A percentile compares a stretch with the other conserved stretches of the same genome.
These are phyloP conservation scores for Mucor piriformis DNA, from an alignment of 371 early-diverging fungal genomes.

Conservation along the genomic window DNA sequence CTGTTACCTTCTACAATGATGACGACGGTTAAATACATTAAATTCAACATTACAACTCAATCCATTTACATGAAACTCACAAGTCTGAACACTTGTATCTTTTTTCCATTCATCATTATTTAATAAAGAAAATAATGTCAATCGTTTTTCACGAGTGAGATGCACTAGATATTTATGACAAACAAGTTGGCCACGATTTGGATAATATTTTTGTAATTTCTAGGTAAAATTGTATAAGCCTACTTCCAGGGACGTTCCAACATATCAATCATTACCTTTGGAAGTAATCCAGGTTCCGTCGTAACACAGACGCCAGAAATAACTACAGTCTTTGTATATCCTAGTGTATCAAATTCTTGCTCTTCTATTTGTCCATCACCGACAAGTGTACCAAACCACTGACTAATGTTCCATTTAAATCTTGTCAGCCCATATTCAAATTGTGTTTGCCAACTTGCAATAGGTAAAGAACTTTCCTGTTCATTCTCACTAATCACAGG, in stretches of 20 bases:
- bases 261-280: conserved; percentile 30
- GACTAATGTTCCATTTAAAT: conserved; percentile 26
- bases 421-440: conserved; percentile 10
- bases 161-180: conserved; percentile 24
- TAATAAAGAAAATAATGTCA: conserved; percentile 9
- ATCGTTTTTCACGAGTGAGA: conserved; percentile 12
- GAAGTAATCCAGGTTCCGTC: conserved; percentile 30
- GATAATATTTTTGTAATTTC: conserved; percentile 23
- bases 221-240: conserved; percentile 4
- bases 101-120: conserved; percentile 13
- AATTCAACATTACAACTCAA: conserved; percentile 16
- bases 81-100: conserved; percentile 7
- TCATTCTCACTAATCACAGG: neutral
- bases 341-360: conserved; percentile 22
- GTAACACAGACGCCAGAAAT: conserved; percentile 32
- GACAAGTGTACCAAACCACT: conserved; percentile 24
- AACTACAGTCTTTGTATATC: conserved; percentile 19
- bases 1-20: conserved; percentile 38
- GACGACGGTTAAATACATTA: conserved; percentile 19
- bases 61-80: conserved; percentile 13
- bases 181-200: conserved; percentile 4
- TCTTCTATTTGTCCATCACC: conserved; percentile 27
- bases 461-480: neutral
- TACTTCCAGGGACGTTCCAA: conserved; percentile 16
- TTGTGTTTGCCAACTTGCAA: conserved; percentile 24